These are phyloP conservation scores for Lentinula boryana DNA, from an alignment of 768 basidiomycete genomes.

Conservation along the genomic window DNA sequence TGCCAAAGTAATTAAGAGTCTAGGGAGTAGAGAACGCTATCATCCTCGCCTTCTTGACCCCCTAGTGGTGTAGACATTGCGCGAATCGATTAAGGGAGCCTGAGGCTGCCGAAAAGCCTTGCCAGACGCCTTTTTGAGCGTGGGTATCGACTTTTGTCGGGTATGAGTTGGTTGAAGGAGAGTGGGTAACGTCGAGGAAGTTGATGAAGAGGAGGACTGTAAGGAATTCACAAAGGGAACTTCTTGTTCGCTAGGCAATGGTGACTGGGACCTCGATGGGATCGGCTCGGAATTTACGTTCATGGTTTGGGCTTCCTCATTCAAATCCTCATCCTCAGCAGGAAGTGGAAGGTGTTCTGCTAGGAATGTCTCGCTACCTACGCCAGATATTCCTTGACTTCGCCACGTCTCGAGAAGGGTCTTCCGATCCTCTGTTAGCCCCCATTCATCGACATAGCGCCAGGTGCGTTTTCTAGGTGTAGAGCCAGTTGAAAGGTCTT, in stretches of 20 bases:
- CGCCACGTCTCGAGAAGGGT: conserved; percentile 47
- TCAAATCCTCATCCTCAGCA: conserved; percentile 22
- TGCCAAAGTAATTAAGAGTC: background rate
- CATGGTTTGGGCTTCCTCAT: conserved; percentile 18
- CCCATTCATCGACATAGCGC: conserved; percentile 69
- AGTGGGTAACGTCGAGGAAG: background rate
- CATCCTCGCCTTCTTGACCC: conserved; percentile 12
- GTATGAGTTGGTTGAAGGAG: background rate
- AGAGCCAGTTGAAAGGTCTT: conserved; percentile 62
- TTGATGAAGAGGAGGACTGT: conserved; percentile 7
- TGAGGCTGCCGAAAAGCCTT: conserved; percentile 14
- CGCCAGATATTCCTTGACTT: conserved; percentile 22
- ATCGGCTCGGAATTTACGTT: conserved; percentile 3
- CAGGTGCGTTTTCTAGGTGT: conserved; percentile 76
- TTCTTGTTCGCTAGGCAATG: conserved; percentile 4
- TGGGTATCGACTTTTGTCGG: conserved; percentile 11
- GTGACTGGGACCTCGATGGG: background rate
- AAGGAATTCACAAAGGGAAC: background rate
- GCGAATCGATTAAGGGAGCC: conserved; percentile 36
- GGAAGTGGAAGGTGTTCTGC: conserved; percentile 28
- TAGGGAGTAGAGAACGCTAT: background rate
- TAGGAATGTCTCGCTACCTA: conserved; percentile 28
- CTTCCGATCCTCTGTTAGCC: conserved; percentile 59
- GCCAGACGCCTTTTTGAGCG: conserved; percentile 10
- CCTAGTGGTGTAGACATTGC: conserved; percentile 34